Evolutionary conservation across 805 yeast genomes (phyloP).

Genomic region (Debaryomyces hansenii): DNA sequence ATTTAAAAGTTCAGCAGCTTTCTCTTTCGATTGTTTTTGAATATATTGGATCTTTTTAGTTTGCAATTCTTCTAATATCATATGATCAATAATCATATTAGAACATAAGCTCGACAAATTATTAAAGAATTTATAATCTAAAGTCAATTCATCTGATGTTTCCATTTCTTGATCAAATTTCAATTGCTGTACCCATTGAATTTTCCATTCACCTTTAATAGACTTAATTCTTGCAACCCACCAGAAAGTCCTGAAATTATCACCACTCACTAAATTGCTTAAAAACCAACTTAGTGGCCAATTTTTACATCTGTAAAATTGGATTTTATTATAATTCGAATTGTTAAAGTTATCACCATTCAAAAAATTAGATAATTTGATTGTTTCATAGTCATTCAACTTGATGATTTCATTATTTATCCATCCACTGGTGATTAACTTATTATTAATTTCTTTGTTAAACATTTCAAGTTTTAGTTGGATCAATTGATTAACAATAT

Average conservation of each 20-base stretch:
- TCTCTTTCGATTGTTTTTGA: slow-evolving; percentile 17
- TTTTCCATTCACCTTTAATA: slow-evolving; percentile 52
- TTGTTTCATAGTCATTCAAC: slow-evolving; percentile 48
- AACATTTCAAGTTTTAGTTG: slow-evolving; percentile 50
- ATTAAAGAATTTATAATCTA: slow-evolving; percentile 35
- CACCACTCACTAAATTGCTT: slow-evolving; percentile 39
- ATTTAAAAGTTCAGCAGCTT: slow-evolving; percentile 12
- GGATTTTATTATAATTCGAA: slow-evolving; percentile 13
- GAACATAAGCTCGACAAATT: slow-evolving; percentile 45
- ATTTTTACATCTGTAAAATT: slow-evolving; percentile 48
- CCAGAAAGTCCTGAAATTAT: slow-evolving; percentile 42
- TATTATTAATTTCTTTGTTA: slow-evolving; percentile 50
- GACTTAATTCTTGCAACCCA: slow-evolving; percentile 54
- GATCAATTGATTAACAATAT: slow-evolving; percentile 36
- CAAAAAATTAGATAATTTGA: slow-evolving; percentile 36
- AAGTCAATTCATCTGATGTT: slow-evolving; percentile 1
- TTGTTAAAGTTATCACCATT: slow-evolving; percentile 19
- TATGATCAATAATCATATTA: slow-evolving; percentile 49
- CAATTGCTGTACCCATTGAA: slow-evolving; percentile 49
- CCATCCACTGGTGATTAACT: slow-evolving; percentile 71
- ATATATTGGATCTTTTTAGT: slow-evolving; percentile 39
- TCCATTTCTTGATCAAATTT: slow-evolving; percentile 8
- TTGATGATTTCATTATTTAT: slow-evolving; percentile 54
- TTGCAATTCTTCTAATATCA: slow-evolving; percentile 51
- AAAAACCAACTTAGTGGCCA: slow-evolving; percentile 63